Evolutionary conservation across 306 rosid species (phyloP).

Genomic region (Cucurbita ficifolia): DNA sequence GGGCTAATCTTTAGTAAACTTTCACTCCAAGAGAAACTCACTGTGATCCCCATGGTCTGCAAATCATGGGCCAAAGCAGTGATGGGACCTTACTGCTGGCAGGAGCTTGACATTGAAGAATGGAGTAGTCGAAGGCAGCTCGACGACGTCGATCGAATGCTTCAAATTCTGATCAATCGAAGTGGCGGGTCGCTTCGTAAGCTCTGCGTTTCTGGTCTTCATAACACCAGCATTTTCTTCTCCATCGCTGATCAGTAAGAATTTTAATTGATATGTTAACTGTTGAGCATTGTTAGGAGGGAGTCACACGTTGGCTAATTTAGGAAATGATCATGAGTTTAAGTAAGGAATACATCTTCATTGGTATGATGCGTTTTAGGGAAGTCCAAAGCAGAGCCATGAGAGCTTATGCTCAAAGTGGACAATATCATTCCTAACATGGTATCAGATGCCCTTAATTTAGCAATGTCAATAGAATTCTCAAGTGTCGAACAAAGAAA

Average conservation of each 20-base stretch:
- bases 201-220: slow-evolving; percentile 62
- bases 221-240: slow-evolving; percentile 41
- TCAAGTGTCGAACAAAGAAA: too few species aligned
- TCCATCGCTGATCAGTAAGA: slow-evolving; percentile 88
- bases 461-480: too few species aligned
- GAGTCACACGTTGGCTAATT: too few species aligned
- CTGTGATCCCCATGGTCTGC: slow-evolving; percentile 80
- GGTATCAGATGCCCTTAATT: too few species aligned
- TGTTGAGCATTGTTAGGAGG: too few species aligned
- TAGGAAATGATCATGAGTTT: too few species aligned
- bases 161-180: slow-evolving; percentile 51
- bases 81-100: slow-evolving; percentile 86
- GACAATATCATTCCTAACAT: too few species aligned
- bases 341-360: too few species aligned
- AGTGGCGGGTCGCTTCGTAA: slow-evolving; percentile 74
- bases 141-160: slow-evolving; percentile 51
- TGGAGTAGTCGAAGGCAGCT: slow-evolving; percentile 57
- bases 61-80: slow-evolving; percentile 86
- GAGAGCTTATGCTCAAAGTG: too few species aligned
- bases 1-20: slow-evolving; percentile 76
- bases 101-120: slow-evolving; percentile 84
- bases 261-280: not conserved
- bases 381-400: too few species aligned
- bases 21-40: slow-evolving; percentile 55
- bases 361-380: too few species aligned